Percentiles rank a stretch among this genome's conserved stretches.
These are phyloP conservation scores for Physcomitrellopsis africana DNA, from an alignment of 225 moss, liverwort and hornwort genomes.

Conservation along the genomic window DNA sequence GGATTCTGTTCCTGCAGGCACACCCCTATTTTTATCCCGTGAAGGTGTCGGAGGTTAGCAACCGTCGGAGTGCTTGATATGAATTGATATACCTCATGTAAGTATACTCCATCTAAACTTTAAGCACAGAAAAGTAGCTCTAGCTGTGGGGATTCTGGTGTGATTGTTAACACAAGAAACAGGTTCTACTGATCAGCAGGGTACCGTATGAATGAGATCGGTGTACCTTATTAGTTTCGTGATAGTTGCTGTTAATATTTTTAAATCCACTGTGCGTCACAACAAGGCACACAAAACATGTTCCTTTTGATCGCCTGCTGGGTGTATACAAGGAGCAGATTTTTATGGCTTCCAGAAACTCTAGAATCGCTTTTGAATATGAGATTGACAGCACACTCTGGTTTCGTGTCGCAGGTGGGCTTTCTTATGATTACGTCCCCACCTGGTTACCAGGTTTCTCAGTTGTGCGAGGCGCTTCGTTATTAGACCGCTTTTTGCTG, in stretches of 20 bases:
- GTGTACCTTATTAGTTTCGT: too few relatives aligned
- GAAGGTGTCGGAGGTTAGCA: slow-evolving; percentile 60
- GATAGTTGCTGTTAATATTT: too few relatives aligned
- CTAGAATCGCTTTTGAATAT: background rate
- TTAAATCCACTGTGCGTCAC: too few relatives aligned
- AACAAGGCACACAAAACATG: too few relatives aligned
- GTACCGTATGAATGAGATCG: too few relatives aligned
- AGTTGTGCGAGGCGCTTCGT: background rate
- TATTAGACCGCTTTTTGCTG: background rate
- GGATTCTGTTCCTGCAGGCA: slow-evolving; percentile 26
- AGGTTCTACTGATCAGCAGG: background rate
- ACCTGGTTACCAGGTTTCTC: slow-evolving; percentile 14
- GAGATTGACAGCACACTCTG: background rate
- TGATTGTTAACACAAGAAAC: background rate
- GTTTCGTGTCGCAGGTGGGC: slow-evolving; percentile 7
- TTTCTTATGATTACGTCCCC: slow-evolving; percentile 8
- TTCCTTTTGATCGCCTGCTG: too few relatives aligned
- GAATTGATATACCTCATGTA: background rate
- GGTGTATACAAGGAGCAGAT: too few relatives aligned
- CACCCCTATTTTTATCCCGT: slow-evolving; percentile 76
- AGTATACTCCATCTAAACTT: too few relatives aligned
- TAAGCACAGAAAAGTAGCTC: too few relatives aligned
- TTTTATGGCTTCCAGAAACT: background rate
- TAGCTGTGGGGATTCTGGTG: background rate
- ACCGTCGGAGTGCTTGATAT: slow-evolving; percentile 40